A percentile compares a stretch with the other conserved stretches of the same genome.
phyloP scores from a whole-genome alignment of 108 stramenopile species.

The Conticribra guillardii region DNA sequence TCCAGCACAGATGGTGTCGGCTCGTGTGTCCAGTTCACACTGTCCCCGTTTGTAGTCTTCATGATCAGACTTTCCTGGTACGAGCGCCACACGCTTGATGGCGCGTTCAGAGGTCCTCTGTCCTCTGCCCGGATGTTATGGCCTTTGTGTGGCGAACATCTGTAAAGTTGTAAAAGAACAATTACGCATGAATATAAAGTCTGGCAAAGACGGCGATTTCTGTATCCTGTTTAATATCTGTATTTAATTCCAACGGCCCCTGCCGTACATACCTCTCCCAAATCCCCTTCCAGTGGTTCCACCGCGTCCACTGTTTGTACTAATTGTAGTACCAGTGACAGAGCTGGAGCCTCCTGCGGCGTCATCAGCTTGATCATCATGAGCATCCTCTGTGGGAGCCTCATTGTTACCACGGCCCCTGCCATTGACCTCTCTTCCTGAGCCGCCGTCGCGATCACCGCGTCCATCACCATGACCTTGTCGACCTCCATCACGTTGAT shows the following conservation, averaged over 20 bases:
- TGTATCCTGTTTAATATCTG: background rate
- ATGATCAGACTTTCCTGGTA: no score
- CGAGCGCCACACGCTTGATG: background rate
- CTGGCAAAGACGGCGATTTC: no score
- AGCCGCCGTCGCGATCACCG: background rate
- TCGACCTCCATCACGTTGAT: no score
- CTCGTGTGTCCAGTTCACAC: conserved; percentile 8
- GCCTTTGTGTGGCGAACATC: no score
- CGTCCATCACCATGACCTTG: no score
- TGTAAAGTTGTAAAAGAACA: no score
- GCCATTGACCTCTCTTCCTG: background rate
- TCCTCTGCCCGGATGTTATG: no score
- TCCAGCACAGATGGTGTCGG: conserved; percentile 11
- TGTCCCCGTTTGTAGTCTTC: no score
- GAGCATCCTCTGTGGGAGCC: no score
- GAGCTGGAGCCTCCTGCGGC: no score
- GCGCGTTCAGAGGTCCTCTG: background rate
- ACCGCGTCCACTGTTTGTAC: background rate
- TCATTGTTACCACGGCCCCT: background rate
- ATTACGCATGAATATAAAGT: no score
- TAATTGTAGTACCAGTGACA: background rate
- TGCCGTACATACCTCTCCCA: background rate
- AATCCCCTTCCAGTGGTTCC: background rate
- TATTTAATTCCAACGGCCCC: background rate
- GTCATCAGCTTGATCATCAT: background rate